phyloP scores from a whole-genome alignment of 2,329 filamentous ascomycete genomes.

The Aphanoascus verrucosus region DNA sequence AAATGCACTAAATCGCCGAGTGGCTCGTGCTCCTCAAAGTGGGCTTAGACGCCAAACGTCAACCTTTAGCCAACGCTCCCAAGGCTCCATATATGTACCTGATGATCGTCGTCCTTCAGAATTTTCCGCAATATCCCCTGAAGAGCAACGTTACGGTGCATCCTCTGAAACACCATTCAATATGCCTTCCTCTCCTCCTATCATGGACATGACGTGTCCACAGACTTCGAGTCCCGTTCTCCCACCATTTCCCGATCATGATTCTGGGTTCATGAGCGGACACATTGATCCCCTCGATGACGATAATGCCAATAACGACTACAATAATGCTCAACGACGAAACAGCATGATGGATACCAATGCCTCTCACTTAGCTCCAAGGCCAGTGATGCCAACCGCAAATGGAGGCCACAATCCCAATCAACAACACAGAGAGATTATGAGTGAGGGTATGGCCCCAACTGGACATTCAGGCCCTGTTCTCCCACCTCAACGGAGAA shows the following conservation, averaged over 20 bases:
- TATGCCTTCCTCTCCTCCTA: constrained; percentile 81
- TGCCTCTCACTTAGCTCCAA: background rate
- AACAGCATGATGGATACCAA: background rate
- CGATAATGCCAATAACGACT: constrained; percentile 31
- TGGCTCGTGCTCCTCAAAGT: constrained; percentile 35
- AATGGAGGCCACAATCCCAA: background rate
- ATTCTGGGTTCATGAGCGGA: constrained; percentile 82
- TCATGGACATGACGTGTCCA: constrained; percentile 54
- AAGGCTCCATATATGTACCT: constrained; percentile 29
- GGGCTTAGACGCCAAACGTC: constrained; percentile 53
- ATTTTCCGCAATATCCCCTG: constrained; percentile 38
- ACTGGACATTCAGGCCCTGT: constrained; percentile 18
- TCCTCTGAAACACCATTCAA: constrained; percentile 60
- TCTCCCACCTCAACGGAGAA: constrained; percentile 22
- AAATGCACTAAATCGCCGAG: constrained; percentile 22
- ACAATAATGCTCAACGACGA: background rate
- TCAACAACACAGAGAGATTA: background rate
- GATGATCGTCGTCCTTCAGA: constrained; percentile 34
- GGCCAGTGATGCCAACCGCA: background rate
- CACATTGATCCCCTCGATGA: constrained; percentile 60
- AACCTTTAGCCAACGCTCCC: constrained; percentile 25
- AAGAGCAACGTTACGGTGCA: constrained; percentile 41
- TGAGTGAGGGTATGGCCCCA: constrained; percentile 17
- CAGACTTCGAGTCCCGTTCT: constrained; percentile 71
- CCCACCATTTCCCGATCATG: constrained; percentile 48